Evolutionary conservation across 768 basidiomycete species (phyloP), one percentile per base, ranked within the genome.

Genomic region (Phlebiopsis gigantea): DNA sequence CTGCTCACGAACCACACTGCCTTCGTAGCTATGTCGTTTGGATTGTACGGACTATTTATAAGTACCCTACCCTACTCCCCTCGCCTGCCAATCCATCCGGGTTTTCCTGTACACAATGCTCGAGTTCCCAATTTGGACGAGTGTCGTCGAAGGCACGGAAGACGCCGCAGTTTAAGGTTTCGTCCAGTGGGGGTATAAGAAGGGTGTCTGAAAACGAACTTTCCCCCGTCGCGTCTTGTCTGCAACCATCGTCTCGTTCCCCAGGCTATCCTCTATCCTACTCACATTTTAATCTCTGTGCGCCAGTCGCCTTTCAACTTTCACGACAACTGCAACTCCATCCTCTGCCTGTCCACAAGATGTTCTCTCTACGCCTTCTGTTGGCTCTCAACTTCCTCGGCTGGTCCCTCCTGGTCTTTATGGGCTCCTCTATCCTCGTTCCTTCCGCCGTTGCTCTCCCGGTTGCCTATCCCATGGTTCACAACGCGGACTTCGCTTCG

Each of bases 331-430:
- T 42, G 47, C 57, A 55, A 29, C 66, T 61, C 29, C 39, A 71
- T 73, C 39, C 47, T 41, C 39, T 39, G 43, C 52, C 39, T 7
- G 46, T 51, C n/a, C 21, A 19, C 49, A 48, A 25, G 46, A 72
- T 74, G 72, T 63, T 71, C 59, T 72, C 69, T 21, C 65, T 67
- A 64, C 75, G 71, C 60, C 67, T 71, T 61, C 55, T 77, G 58
- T 57, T 78, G 64, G 72, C 72, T 55, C 63, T 78, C 48, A 70
- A 77, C 56, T 69, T 81, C 61, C 65, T 72, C 47, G 65, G 71
- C 45, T 64, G 75, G 55, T 60, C 56, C 44, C 28, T 42, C 19
- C 24, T 60, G 31, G 49, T 53, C 24, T 26, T 60, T 7, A 12
- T 71, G 58, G 69, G 71, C 51, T 43, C 52, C 19, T 45, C 62